phyloP scores from a whole-genome alignment of 2,329 filamentous ascomycete species.

The Didymosphaeria variabile region DNA sequence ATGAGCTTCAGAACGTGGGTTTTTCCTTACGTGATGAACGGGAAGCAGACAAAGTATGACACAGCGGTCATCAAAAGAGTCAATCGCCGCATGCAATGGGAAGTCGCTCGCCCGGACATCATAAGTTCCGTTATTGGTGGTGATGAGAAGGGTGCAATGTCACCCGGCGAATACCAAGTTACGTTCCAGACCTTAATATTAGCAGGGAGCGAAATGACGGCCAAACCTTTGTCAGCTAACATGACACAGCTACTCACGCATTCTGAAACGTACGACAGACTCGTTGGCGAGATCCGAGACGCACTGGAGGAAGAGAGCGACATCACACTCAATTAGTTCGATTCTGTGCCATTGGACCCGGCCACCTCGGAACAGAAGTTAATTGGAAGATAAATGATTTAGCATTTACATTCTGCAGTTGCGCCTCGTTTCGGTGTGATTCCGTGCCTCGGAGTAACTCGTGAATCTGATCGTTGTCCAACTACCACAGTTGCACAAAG shows the following conservation, averaged over 20 bases:
- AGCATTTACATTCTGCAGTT: no score
- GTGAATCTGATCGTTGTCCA: no score
- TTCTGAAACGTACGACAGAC: neutral
- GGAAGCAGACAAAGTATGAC: conserved; percentile 9
- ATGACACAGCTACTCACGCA: conserved; percentile 12
- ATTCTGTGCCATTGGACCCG: conserved; percentile 18
- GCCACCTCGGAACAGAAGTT: no score
- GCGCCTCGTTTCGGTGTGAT: no score
- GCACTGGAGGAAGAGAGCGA: conserved; percentile 7
- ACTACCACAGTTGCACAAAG: conserved; percentile 10
- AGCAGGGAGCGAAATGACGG: conserved; percentile 21
- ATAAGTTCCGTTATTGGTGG: conserved; percentile 13
- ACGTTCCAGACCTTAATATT: conserved; percentile 13
- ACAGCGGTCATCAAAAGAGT: conserved; percentile 13
- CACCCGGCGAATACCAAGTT: conserved; percentile 1
- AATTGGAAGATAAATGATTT: no score
- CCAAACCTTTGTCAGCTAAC: conserved; percentile 12
- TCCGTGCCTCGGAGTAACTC: no score
- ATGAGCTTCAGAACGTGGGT: conserved; percentile 13
- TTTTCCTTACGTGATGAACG: conserved; percentile 12
- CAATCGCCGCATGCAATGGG: conserved; percentile 16
- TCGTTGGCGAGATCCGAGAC: conserved; percentile 17
- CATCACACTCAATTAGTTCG: conserved; percentile 17
- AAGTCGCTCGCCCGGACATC: conserved; percentile 18
- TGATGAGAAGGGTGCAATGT: conserved; percentile 1